Evolutionary conservation across 2,329 filamentous ascomycete species (phyloP), one percentile per base, ranked within the genome.

Genomic region (Phyllosticta capitalensis): DNA sequence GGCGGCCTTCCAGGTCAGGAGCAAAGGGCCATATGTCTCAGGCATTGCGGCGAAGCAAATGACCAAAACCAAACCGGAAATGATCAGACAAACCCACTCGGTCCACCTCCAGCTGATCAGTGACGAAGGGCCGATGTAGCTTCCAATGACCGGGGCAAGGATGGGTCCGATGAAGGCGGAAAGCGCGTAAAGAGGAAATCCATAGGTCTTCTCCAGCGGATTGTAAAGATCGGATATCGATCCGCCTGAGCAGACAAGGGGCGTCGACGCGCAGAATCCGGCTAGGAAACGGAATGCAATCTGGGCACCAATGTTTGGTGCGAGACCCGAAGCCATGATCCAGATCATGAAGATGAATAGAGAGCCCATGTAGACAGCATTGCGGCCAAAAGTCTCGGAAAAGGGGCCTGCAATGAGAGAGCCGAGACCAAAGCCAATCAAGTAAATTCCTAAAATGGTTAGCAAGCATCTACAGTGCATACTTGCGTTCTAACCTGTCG

Each of bases 101-200:
- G 69, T 72, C 71, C 71, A 73, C 58, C 71, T 58, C 71, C 71
- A 73, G 2, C 69, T 69, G 4, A 73, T 66, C 51, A 64, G 54
- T 0, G 68, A 70, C 10, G 72, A 71, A 3, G 71, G 62, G 0
- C 68, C 67, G 28, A 73, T 71, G 61, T 71, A 73, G 1, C 68
- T 68, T 12, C 71, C 71, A 0, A 67, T 67, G 14, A 72, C 69
- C 0, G 69, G 69, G 1, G 70, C 67, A 2, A 70, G 68, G 49
- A 73, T 66, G 1, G 75, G 75, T 1, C 75, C 75, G 62, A 66
- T 67, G 55, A 72, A 72, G 2, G 75, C 75, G 0, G 74, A 72
- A 64, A 76, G 77, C 1, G 78, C 76, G 55, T 79, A 80, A 2
- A 81, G 65, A 0, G 79, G 79, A 59, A 82, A 81, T 12, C 74